Conservation (phyloP, 2,329 filamentous ascomycete species). For the Alternaria triticina region DNA sequence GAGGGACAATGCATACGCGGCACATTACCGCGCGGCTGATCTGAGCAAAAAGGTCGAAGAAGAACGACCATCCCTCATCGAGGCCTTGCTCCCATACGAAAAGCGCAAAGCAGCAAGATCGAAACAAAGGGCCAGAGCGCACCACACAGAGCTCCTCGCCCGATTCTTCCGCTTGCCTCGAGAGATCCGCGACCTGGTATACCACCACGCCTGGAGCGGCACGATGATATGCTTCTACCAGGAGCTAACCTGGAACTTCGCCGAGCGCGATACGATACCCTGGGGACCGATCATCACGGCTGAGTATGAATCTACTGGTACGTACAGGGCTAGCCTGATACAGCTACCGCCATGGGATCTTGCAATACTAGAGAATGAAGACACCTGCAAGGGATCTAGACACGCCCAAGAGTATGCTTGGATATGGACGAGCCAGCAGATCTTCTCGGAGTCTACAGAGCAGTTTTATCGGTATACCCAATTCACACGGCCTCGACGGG, state of each 20-base stretch:
- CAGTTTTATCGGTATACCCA: neutral
- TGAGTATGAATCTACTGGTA: neutral
- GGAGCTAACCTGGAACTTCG: neutral
- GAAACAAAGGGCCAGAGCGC: neutral
- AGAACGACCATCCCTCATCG: neutral
- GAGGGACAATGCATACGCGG: neutral
- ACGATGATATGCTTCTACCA: neutral
- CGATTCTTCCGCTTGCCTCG: neutral
- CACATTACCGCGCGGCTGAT: neutral
- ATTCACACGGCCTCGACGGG: accelerated
- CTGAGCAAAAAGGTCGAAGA: neutral
- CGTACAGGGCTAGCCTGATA: neutral
- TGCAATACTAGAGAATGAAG: neutral
- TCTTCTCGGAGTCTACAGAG: neutral
- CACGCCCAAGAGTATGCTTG: neutral
- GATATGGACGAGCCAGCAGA: neutral
- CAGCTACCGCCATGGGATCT: neutral
- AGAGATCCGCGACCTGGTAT: neutral
- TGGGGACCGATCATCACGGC: neutral
- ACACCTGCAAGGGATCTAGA: neutral
- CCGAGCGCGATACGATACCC: accelerated
- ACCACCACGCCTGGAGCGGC: neutral
- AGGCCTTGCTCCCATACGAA: neutral
- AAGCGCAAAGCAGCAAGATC: neutral
- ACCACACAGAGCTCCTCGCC: accelerated